These are phyloP conservation scores for Aureobasidium sp. DNA, from an alignment of 2,329 filamentous ascomycete species.

Conservation along the genomic window DNA sequence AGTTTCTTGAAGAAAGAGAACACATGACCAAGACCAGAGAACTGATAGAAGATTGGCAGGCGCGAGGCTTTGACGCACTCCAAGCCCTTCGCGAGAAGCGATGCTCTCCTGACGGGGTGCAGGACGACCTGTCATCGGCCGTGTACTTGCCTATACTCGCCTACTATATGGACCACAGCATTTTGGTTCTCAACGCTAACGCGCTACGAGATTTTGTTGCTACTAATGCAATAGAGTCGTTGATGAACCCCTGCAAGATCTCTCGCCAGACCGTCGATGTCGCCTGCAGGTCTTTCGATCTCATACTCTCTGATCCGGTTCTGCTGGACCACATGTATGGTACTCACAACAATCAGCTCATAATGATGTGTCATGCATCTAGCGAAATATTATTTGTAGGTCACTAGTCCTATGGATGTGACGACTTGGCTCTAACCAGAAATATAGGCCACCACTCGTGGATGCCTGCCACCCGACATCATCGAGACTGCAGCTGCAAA, in stretches of 20 bases:
- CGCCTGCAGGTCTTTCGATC: not conserved
- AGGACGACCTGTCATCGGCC: not conserved
- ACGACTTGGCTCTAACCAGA: not conserved
- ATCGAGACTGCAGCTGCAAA: not conserved
- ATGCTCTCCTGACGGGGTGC: not conserved
- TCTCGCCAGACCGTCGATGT: constrained; percentile 2
- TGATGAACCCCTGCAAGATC: not conserved
- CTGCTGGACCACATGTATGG: not conserved
- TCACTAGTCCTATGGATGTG: fast-evolving
- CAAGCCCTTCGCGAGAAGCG: not conserved
- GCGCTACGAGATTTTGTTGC: not conserved
- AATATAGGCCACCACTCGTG: not conserved
- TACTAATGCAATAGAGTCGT: not conserved
- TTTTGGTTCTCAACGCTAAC: not conserved
- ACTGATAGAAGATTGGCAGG: not conserved
- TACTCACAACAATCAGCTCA: not conserved
- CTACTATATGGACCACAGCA: constrained; percentile 1
- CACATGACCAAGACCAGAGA: not conserved
- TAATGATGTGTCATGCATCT: not conserved
- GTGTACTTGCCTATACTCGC: not conserved
- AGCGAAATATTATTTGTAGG: constrained; percentile 7
- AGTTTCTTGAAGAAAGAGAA: not conserved
- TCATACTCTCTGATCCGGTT: not conserved
- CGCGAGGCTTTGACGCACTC: not conserved
- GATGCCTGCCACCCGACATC: not conserved